These are phyloP conservation scores for Talaromyces sp. DNA, from an alignment of 2,329 filamentous ascomycete genomes.

Conservation along the genomic window DNA sequence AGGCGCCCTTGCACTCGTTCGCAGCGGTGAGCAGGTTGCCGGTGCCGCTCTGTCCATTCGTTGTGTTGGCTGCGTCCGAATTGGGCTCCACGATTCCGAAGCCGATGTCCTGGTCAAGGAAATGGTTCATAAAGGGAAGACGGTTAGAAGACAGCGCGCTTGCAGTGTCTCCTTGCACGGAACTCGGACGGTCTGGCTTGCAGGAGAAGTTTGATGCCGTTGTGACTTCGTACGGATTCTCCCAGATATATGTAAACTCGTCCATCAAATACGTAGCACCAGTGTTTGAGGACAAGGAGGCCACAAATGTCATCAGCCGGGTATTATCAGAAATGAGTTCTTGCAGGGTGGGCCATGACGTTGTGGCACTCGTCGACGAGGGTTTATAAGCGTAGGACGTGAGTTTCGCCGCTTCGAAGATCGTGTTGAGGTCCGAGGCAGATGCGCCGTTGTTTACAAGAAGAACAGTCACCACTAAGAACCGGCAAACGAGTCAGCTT, in stretches of 20 bases:
- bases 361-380: conserved; percentile 37
- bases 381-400: conserved; percentile 59
- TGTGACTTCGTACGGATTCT: conserved; percentile 65
- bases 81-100: conserved; percentile 58
- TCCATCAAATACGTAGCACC: conserved; percentile 41
- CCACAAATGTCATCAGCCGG: conserved; percentile 66
- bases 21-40: conserved; percentile 52
- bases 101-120: conserved; percentile 58
- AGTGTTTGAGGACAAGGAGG: conserved; percentile 40
- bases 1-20: conserved; percentile 52
- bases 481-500: not conserved
- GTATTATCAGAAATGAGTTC: conserved; percentile 61
- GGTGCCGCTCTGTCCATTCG: conserved; percentile 59
- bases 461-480: conserved; percentile 63
- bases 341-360: conserved; percentile 67
- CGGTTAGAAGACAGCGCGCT: conserved; percentile 54
- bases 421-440: conserved; percentile 51
- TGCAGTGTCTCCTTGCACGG: conserved; percentile 42
- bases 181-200: conserved; percentile 60
- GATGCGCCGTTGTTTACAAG: conserved; percentile 64
- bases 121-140: conserved; percentile 76
- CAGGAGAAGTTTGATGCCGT: conserved; percentile 66
- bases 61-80: conserved; percentile 55
- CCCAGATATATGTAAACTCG: conserved; percentile 56
- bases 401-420: conserved; percentile 58